Evolutionary conservation across 1,284 basidiomycete species (phyloP), one percentile per base, ranked within the genome.

Genomic region (Earliella scabrosa): DNA sequence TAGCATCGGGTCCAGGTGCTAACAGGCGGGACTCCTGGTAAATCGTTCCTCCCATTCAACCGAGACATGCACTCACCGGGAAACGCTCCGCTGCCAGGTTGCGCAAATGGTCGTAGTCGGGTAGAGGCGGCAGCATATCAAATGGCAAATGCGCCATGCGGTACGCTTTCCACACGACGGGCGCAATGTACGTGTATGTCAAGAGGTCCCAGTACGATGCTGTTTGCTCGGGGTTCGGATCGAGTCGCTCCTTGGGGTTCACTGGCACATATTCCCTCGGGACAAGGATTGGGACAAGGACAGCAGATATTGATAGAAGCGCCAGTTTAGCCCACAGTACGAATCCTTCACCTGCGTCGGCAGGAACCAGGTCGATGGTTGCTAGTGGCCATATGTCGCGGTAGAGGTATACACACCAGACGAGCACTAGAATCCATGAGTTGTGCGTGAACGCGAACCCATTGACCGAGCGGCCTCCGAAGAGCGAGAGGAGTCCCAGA

Each of bases 331-430:
- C 54, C 71, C 70, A 73, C 0, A 73, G 55, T 2, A 68, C 10
- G 16, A 48, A 24, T 1, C 71, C 73, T 51, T 71, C 69, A 2
- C 65, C 56, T 31, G 67, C 60, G 56, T 82, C 80, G 9, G 70
- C 63, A 1, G 79, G 76, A 9, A 54, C 41, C 21, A 75, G 65
- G 41, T 71, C 66, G 62, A 64, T 83, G 0, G 83, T 88, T 14
- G 78, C 72, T 1, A 87, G 65, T 5, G 88, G 87, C 70, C 79
- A 84, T 13, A 90, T 50, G 67, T 90, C 85, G 20, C 87, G 80
- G 67, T 86, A 87, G 6, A 74, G 68, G 66, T 82, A 88, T 13
- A 63, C 46, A 13, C 39, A 27, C 60, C 61, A 63, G 1, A 34
- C 34, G 9, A 44, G 20, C 10, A 63, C 45, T 9, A 60, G 52